Conservation (phyloP, 2,329 filamentous ascomycete species). For the Macrophomina pseudophaseolina region DNA sequence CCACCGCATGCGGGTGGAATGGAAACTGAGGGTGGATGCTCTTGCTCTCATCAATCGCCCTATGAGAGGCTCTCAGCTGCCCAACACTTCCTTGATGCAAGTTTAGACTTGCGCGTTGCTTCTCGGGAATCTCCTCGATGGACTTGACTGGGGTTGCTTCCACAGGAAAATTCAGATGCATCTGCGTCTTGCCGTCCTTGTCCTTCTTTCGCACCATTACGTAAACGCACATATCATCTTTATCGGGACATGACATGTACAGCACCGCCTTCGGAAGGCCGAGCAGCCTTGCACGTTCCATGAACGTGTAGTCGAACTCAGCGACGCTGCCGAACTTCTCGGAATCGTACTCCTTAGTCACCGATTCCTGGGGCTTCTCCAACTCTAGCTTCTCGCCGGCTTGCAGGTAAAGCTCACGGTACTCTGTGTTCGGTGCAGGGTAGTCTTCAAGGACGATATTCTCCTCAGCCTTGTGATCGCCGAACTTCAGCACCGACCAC, state of each 20-base stretch:
- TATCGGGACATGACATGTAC: conserved; percentile 50
- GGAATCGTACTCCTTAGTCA: conserved; percentile 30
- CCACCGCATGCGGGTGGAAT: conserved; percentile 47
- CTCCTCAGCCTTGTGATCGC: conserved; percentile 32
- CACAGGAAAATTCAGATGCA: conserved; percentile 53
- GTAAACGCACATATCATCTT: conserved; percentile 54
- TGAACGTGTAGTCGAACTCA: conserved; percentile 32
- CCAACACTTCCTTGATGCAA: conserved; percentile 51
- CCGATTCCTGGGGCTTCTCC: conserved; percentile 4
- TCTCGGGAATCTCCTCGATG: conserved; percentile 64
- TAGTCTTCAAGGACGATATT: conserved; percentile 31
- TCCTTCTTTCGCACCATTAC: conserved; percentile 53
- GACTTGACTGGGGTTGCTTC: conserved; percentile 39
- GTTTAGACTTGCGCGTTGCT: conserved; percentile 48
- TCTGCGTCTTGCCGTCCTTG: conserved; percentile 48
- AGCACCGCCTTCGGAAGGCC: conserved; percentile 55
- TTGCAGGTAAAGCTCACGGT: conserved; percentile 28
- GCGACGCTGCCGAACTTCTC: conserved; percentile 31
- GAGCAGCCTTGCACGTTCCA: conserved; percentile 47
- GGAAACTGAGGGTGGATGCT: conserved; percentile 36
- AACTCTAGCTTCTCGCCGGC: conserved; percentile 25
- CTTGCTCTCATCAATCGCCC: conserved; percentile 37
- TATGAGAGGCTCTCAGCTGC: conserved; percentile 52
- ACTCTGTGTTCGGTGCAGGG: conserved; percentile 31
- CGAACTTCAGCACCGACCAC: conserved; percentile 44